Evolutionary conservation across 768 basidiomycete species (phyloP), one percentile per base, ranked within the genome.

Genomic region (Epithele typhae): DNA sequence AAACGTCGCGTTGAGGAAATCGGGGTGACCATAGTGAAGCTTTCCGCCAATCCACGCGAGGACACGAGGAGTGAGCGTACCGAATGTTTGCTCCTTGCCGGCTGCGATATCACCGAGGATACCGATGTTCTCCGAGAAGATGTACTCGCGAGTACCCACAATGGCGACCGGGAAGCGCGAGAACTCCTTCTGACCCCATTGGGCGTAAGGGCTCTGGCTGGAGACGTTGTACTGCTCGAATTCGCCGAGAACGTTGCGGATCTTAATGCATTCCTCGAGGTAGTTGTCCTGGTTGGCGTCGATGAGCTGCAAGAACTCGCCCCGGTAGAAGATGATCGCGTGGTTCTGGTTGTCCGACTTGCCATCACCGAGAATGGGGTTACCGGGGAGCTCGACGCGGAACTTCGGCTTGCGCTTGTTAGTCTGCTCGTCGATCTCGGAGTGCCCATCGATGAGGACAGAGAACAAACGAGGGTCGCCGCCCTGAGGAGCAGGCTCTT

Each of bases 271-370:
- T 64, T 99, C 96, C 65, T 99, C 96, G 59, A 99, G 74, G 61
- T 99, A 99, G 71, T 98, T 99, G 73, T 99, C 96, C 71, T 99
- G 96, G 64, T 99, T 99, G 57, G 96, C 96, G 56, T 99, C 96
- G 68, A 99, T 97, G 57, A 99, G 87, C 68, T 99, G 96, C 40
- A 99, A 76, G 65, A 96, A 98, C 69, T 99, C 96, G 54, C 96
- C 96, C 37, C 96, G 92, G 68, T 98, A 96, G 76, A 99, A 99
- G 60, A 98, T 76, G 59, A 99, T 97, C 23, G 96, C 95, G 62
- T 99, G 96, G 68, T 99, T 99, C 75, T 99, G 96, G 67, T 99
- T 99, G 69, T 98, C 96, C 12, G 92, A 95, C 71, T 99, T 99
- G 45, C 96, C 96, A 60, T 99, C 96, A 52, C 96, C 96, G 39